Evolutionary conservation across 202 grass and related monocot genomes (phyloP).

Genomic region (Digitaria exilis): DNA sequence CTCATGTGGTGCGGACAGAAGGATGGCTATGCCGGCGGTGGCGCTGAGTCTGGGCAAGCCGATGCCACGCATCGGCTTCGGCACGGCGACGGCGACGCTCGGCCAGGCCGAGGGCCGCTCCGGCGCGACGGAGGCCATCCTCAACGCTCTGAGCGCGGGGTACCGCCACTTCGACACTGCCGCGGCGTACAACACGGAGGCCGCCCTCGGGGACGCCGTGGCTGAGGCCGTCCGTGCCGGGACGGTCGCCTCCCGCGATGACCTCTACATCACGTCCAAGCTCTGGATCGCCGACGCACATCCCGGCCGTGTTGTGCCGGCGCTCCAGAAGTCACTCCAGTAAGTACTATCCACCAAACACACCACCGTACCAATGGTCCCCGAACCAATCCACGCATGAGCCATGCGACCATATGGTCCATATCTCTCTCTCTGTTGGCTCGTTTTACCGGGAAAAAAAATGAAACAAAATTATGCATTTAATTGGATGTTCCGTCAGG

Average conservation of each 20-base stretch:
- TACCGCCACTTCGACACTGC: constrained; percentile 73
- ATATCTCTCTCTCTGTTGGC: no score
- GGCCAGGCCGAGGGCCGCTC: neutral
- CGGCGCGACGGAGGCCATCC: constrained; percentile 16
- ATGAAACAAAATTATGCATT: no score
- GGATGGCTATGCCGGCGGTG: neutral
- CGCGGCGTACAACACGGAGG: constrained; percentile 36
- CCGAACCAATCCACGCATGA: no score
- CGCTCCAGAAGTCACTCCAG: constrained; percentile 25
- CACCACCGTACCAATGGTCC: no score
- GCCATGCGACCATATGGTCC: no score
- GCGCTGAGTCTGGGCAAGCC: constrained; percentile 16
- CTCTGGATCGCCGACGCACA: constrained; percentile 50
- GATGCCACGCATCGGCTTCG: constrained; percentile 47
- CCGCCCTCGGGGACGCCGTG: constrained; percentile 37
- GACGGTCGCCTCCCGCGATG: constrained; percentile 35
- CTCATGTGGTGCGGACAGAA: neutral
- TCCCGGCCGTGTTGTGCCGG: constrained; percentile 37
- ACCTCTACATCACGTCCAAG: constrained; percentile 67
- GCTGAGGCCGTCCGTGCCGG: constrained; percentile 18
- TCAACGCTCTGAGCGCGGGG: constrained; percentile 45
- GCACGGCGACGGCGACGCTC: constrained; percentile 42
- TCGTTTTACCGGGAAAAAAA: no score
- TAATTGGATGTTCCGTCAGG: neutral
- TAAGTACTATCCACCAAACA: neutral